Evolutionary conservation across 495 filamentous ascomycete genomes (phyloP), one percentile per base, ranked within the genome.

Genomic region (Penicillium bialowiezense): DNA sequence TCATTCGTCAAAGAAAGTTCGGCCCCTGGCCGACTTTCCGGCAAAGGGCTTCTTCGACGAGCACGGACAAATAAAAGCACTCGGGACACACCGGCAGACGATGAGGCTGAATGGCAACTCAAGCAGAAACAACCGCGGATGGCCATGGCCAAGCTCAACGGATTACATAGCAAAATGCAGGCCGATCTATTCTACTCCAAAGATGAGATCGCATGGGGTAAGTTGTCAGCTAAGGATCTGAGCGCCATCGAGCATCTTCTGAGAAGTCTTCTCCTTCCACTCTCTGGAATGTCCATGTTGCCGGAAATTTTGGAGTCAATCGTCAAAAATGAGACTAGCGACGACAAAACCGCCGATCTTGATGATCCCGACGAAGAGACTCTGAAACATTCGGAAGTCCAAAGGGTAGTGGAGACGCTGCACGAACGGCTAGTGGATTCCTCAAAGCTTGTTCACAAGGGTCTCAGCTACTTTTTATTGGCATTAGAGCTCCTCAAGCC

Each of bases 101-200:
- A 71, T 70, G 73, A 85, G 59, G 72, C 48, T 3, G 50, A 54
- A 44, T 24, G 57, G 21, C 47, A 66, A 31, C 26, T 29, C 5
- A 64, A 54, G 26, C 38, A 74, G 13, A 72, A 73, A 47, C 64
- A 68, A 1, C 44, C 88, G 23, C 74, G 79, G 47, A 69, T 59
- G 9, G 63, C 71, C 0, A 69, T 81, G 12, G 62, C 68, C 2
- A 71, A 66, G 3, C 48, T 89, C 38, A 72, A 75, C n/a, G 78
- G 71, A 12, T 58, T 89, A 0, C 74, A 83, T 17, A 82, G 80
- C 2, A 89, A 90, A 58, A 54, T 90, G 7, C 67, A 84, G 28
- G 71, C 75, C 0, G 87, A 90, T 58, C 55, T 89, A 5, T 70
- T 80, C 3, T 89, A 89, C 56, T 88, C 84, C 0, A 90, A 88